Evolutionary conservation across 441 rosid genomes (phyloP), one percentile per base, ranked within the genome.

Genomic region (Jatropha multifida): DNA sequence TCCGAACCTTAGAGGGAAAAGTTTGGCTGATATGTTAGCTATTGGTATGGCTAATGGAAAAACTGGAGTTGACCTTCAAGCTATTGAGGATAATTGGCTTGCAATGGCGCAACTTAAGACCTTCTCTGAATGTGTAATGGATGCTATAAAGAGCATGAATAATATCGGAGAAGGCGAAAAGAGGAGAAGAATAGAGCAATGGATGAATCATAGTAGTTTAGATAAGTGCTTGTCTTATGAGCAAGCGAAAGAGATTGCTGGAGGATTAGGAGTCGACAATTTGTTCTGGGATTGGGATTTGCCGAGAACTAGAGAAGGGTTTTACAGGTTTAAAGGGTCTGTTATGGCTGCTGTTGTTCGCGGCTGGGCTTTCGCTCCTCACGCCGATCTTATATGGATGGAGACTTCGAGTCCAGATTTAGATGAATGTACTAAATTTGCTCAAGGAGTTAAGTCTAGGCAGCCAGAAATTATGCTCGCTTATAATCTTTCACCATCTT

Each of bases 211-310:
- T 74, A 84, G 91, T 5, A 87, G 89, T 81, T 90, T 81, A 4
- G 91, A 90, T 66, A 92, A 85, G 82, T 92, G 97, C 61, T 59
- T 90, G 12, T 90, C 97, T 8, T 83, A 85, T 46, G 95, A 93
- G 76, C 85, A 89, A 85, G 92, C 87, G 12, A 78, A 91, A 2
- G 94, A 88, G 81, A 52, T 92, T 62, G 91, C 97, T 4, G 88
- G 86, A 26, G 85, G 86, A 82, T 59, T 93, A 49, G 98, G 98
- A 32, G 80, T 92, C 44, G 82, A 84, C 5, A 88, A 92, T 79
- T 85, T 95, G 32, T 95, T 90, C 83, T 95, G 97, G 98, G 97
- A 95, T 86, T 90, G 98, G 98, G 97, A 92, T 81, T 82, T 95
- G 79, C 92, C 98, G 0, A 84, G 98, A 82, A 91, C 97, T 70